phyloP scores from a whole-genome alignment of 208 protist genomes.

The Crithidia mellificae region DNA sequence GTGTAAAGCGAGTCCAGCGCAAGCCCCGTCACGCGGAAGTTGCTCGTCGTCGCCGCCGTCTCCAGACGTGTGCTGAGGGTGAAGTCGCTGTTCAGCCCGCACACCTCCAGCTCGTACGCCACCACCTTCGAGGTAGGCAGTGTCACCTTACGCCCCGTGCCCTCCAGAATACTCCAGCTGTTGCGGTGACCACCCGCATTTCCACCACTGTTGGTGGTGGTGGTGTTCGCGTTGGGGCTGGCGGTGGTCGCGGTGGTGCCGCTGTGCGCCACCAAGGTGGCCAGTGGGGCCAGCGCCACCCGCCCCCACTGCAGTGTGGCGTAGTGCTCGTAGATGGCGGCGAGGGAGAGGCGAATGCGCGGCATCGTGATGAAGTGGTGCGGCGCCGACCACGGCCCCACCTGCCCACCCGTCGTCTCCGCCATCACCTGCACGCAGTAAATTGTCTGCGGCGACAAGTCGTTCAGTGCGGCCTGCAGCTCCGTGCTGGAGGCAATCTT shows the following conservation, averaged over 20 bases:
- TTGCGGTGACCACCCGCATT: background rate
- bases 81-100: conserved; percentile 35
- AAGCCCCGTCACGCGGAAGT: conserved; percentile 57
- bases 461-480: conserved; percentile 14
- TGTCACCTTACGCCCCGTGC: conserved; percentile 15
- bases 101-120: conserved; percentile 67
- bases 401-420: conserved; percentile 74
- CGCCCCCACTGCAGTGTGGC: conserved; percentile 69
- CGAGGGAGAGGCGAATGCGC: conserved; percentile 49
- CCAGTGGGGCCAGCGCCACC: conserved; percentile 18
- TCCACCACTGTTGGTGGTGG: background rate
- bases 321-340: conserved; percentile 74
- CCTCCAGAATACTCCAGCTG: background rate
- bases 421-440: conserved; percentile 84
- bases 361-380: conserved; percentile 73
- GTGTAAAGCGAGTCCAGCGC: conserved; percentile 62
- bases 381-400: conserved; percentile 79
- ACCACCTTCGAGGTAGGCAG: conserved; percentile 44
- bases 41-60: conserved; percentile 11
- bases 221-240: conserved; percentile 10
- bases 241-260: background rate
- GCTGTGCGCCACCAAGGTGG: conserved; percentile 14
- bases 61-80: conserved; percentile 29
- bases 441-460: conserved; percentile 38
- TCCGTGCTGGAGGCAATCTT: conserved; percentile 31